Evolutionary conservation across 2,329 filamentous ascomycete species (phyloP), one percentile per base, ranked within the genome.

Genomic region (Ascosphaera acerosa): DNA sequence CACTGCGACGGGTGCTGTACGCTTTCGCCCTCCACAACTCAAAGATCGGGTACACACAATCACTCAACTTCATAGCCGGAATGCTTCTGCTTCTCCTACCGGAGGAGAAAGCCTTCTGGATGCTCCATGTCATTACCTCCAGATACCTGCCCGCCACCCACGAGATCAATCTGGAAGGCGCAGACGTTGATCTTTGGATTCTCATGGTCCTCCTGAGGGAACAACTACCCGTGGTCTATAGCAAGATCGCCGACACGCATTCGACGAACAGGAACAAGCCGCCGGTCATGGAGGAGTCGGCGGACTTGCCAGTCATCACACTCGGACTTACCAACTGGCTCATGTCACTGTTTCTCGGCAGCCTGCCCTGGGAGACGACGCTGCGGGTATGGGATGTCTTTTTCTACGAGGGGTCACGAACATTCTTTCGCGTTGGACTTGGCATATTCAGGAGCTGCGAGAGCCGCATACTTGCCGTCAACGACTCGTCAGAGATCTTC

Each of bases 301-400:
- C 52, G 6, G 64, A 75, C 3, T 62, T 92, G 7, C 84, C 84
- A 0, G 82, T 84, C 9, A 84, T 94, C 40, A 87, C 78, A 0
- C 63, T 94, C 4, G 89, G 81, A 41, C 80, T 87, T 51, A 91
- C 82, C 6, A 77, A 82, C 3, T 94, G 84, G 84, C 89, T 94
- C 51, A 92, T 94, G 84, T 89, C 77, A 30, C 76, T 87, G 42
- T 92, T 87, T 50, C 87, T 92, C 37, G 81, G 82, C 32, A 90
- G 78, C 0, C 57, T 94, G 12, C 84, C 84, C 2, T 81, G 90
- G 37, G 84, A 94, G 53, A 80, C 75, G 12, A 84, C 82, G 0
- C 63, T 92, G 12, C 74, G 84, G 5, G 78, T 92, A 1, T 94
- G 84, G 84, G 84, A 94, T 42, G 69, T 80, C 1, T 82, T 94